phyloP scores from a whole-genome alignment of 768 basidiomycete genomes.

The Calocybe cyanea region DNA sequence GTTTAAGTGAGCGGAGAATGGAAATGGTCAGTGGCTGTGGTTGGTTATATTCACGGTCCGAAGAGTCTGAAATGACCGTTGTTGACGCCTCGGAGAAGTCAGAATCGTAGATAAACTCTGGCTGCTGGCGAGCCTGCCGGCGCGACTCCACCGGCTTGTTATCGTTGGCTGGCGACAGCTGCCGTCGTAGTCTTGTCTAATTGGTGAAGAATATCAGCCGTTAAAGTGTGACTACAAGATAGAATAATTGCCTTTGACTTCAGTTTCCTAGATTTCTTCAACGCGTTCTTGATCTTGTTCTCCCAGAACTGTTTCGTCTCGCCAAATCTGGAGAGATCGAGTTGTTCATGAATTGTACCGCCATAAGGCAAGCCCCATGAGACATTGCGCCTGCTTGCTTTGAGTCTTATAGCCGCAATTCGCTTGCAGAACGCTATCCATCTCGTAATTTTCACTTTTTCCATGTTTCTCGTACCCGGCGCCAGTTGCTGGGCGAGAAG shows the following conservation, averaged over 20 bases:
- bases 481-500: conserved; percentile 46
- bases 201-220: background rate
- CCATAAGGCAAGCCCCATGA: conserved; percentile 32
- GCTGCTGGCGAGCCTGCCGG: background rate
- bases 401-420: conserved; percentile 25
- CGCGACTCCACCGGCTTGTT: background rate
- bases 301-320: conserved; percentile 26
- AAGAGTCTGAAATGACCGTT: conserved; percentile 36
- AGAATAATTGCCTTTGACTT: background rate
- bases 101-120: conserved; percentile 40
- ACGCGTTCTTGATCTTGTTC: conserved; percentile 17
- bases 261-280: conserved; percentile 8
- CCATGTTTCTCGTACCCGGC: conserved; percentile 16
- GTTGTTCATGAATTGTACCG: conserved; percentile 12
- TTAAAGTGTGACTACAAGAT: background rate
- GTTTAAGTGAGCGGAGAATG: conserved; percentile 28
- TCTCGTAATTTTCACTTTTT: conserved; percentile 35
- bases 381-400: conserved; percentile 22
- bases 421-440: conserved; percentile 47
- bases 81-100: conserved; percentile 58
- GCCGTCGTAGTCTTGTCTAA: too few species aligned
- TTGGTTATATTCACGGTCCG: conserved; percentile 21
- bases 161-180: background rate
- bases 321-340: conserved; percentile 30
- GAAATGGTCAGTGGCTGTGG: conserved; percentile 28